Percentiles rank a stretch among this genome's conserved stretches.
Conservation (phyloP, 148 eudicot genomes). For the Chenopodium album region DNA sequence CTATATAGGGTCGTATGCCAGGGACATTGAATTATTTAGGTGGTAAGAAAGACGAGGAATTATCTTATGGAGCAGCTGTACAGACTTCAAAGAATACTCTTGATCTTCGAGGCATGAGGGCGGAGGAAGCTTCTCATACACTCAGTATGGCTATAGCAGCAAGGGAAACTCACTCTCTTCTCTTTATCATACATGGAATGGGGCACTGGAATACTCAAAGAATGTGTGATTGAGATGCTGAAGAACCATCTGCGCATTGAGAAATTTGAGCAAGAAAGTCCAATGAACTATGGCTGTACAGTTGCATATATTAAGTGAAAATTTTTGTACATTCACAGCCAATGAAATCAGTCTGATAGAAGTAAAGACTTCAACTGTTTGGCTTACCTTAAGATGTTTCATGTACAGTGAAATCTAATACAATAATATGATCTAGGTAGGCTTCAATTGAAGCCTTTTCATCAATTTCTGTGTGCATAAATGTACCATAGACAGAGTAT, state of each 20-base stretch:
- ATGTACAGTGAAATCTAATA: constrained; percentile 17
- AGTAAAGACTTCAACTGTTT: constrained; percentile 12
- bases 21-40: constrained; percentile 37
- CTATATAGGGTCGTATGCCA: constrained; percentile 39
- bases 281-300: constrained; percentile 92
- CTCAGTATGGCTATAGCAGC: constrained; percentile 66
- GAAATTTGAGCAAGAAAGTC: constrained; percentile 89
- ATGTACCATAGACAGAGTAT: not conserved
- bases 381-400: not conserved
- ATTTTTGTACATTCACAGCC: not conserved
- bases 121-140: constrained; percentile 69
- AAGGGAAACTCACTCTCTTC: constrained; percentile 59
- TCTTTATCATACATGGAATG: constrained; percentile 81
- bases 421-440: not conserved
- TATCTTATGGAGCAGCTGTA: constrained; percentile 55
- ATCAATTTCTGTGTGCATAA: not conserved
- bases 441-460: not conserved
- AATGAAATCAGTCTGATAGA: not conserved
- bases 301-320: constrained; percentile 78
- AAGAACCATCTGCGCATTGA: constrained; percentile 65
- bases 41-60: constrained; percentile 35
- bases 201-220: constrained; percentile 88
- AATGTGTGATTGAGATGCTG: constrained; percentile 52
- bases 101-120: constrained; percentile 84
- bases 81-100: constrained; percentile 83